A percentile compares a stretch with the other conserved stretches of the same genome.
These are phyloP conservation scores for Pichia cephalocereana DNA, from an alignment of 805 yeast species.

Conservation along the genomic window DNA sequence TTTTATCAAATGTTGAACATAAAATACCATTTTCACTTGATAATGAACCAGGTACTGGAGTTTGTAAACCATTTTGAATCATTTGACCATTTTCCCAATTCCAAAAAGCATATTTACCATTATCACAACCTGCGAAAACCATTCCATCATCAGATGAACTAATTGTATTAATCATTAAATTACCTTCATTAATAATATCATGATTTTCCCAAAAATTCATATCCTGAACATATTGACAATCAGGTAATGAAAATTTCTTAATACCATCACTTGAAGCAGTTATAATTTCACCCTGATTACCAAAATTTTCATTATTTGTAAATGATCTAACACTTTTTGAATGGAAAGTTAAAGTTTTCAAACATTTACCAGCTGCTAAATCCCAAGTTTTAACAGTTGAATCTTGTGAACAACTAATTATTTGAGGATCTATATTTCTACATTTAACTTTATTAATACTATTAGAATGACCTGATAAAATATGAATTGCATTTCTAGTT, in stretches of 20 bases:
- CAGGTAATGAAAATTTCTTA: constrained; percentile 76
- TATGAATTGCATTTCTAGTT: constrained; percentile 63
- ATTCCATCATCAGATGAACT: constrained; percentile 52
- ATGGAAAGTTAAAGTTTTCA: constrained; percentile 74
- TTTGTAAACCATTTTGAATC: constrained; percentile 45
- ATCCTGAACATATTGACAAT: constrained; percentile 49
- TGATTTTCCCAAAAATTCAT: constrained; percentile 38
- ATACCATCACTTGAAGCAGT: constrained; percentile 77
- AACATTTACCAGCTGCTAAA: constrained; percentile 65
- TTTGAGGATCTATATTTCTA: constrained; percentile 74
- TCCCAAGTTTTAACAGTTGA: constrained; percentile 88
- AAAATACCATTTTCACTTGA: constrained; percentile 61
- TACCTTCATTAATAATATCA: constrained; percentile 26
- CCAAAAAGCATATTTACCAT: constrained; percentile 68
- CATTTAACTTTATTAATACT: constrained; percentile 64
- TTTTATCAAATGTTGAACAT: constrained; percentile 64
- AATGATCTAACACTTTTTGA: constrained; percentile 71
- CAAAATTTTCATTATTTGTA: constrained; percentile 43
- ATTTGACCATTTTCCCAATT: constrained; percentile 68
- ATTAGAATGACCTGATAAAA: constrained; percentile 71
- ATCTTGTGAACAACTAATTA: constrained; percentile 77
- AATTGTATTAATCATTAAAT: constrained; percentile 57
- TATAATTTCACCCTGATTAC: constrained; percentile 56
- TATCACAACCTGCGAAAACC: constrained; percentile 74
- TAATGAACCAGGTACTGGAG: constrained; percentile 60